Evolutionary conservation across 2,329 filamentous ascomycete species (phyloP).

Genomic region (Xylaria sp.): DNA sequence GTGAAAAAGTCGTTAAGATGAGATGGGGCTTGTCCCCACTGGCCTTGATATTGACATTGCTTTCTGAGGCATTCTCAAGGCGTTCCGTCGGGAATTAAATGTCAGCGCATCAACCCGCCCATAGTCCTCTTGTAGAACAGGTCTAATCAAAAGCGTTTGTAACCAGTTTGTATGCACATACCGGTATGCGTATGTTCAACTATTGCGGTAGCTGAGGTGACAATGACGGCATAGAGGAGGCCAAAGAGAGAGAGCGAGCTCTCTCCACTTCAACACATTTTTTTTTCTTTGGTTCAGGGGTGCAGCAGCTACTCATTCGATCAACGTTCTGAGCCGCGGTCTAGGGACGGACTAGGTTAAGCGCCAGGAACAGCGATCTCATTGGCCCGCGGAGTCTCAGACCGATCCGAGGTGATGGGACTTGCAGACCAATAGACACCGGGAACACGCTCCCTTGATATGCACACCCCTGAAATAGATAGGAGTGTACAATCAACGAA

Average conservation of each 20-base stretch:
- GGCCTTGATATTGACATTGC: slow-evolving; percentile 2
- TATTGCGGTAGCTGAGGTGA: too few species aligned
- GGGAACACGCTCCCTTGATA: slow-evolving; percentile 14
- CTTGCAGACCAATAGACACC: slow-evolving; percentile 21
- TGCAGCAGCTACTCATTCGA: slow-evolving; percentile 3
- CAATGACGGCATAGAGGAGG: background rate
- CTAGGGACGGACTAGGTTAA: slow-evolving; percentile 32
- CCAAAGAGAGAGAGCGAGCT: background rate
- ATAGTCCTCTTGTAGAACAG: background rate
- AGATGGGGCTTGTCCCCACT: slow-evolving; percentile 10
- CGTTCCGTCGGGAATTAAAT: background rate
- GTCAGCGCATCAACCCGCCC: background rate
- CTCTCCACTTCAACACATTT: slow-evolving; percentile 4
- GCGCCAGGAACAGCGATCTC: slow-evolving; percentile 38
- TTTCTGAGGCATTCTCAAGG: background rate
- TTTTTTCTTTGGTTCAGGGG: slow-evolving; percentile 24
- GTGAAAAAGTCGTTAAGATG: slow-evolving; percentile 6
- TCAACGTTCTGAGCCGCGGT: slow-evolving; percentile 8
- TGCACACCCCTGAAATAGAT: background rate
- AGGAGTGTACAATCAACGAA: background rate
- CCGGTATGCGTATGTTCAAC: too few species aligned
- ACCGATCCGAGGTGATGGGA: slow-evolving; percentile 32
- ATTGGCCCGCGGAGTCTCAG: slow-evolving; percentile 39
- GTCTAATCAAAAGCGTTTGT: background rate
- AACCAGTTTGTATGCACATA: too few species aligned